phyloP scores from a whole-genome alignment of 2,329 filamentous ascomycete species.

The Pestalotiopsis sp. region DNA sequence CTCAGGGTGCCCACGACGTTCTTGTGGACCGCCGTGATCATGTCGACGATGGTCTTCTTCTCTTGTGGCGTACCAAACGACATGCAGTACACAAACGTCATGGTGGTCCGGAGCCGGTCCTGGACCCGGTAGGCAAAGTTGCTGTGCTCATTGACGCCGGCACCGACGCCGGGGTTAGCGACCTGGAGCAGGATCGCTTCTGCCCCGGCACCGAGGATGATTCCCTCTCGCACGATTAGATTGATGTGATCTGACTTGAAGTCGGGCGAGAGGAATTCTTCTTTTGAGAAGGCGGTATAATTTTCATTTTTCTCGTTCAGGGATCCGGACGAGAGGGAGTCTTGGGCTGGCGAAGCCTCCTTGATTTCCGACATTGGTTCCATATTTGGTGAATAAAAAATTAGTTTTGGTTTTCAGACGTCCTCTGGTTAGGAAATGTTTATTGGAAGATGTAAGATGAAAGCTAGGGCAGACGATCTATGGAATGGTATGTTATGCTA shows the following conservation, averaged over 20 bases:
- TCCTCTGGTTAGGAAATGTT: too few species aligned
- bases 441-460: too few species aligned
- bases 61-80: conserved; percentile 35
- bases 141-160: conserved; percentile 38
- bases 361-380: background rate
- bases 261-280: conserved; percentile 20
- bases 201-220: conserved; percentile 37
- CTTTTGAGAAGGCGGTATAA: conserved; percentile 17
- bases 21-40: conserved; percentile 37
- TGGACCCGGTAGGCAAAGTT: conserved; percentile 38
- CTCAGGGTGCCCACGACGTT: conserved; percentile 30
- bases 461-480: too few species aligned
- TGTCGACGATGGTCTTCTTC: conserved; percentile 35
- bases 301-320: conserved; percentile 11
- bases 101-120: conserved; percentile 39
- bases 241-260: conserved; percentile 32
- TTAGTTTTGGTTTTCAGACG: background rate
- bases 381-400: background rate
- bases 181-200: conserved; percentile 41
- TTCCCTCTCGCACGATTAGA: conserved; percentile 35
- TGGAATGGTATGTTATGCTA: too few species aligned
- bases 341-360: background rate
- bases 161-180: conserved; percentile 39
- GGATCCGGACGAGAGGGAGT: background rate
- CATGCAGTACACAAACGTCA: conserved; percentile 42